phyloP scores from a whole-genome alignment of 2,329 filamentous ascomycete species.

The Polytolypa hystricis region DNA sequence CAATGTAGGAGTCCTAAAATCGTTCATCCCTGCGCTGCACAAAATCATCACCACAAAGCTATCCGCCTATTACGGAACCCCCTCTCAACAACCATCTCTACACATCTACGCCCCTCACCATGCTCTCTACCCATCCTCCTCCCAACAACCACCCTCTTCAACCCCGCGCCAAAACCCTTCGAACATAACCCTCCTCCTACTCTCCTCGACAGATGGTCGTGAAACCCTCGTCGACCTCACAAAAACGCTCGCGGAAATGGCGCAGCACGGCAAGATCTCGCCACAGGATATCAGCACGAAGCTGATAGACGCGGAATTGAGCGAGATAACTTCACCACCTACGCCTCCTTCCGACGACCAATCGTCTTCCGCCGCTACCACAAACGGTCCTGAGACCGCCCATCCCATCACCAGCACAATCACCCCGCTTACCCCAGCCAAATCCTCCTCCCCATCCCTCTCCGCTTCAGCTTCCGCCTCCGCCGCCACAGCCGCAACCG shows the following conservation, averaged over 20 bases:
- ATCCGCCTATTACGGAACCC: constrained; percentile 71
- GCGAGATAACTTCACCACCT: constrained; percentile 36
- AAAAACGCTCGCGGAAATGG: constrained; percentile 89
- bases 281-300: constrained; percentile 73
- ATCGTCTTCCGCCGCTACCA: background rate
- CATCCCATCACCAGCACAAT: background rate
- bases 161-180: constrained; percentile 17
- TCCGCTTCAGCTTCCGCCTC: constrained; percentile 19
- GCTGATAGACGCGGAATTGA: constrained; percentile 80
- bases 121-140: constrained; percentile 31
- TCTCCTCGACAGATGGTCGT: constrained; percentile 79
- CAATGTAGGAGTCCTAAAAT: constrained; percentile 67
- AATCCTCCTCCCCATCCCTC: constrained; percentile 3
- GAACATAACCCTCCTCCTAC: constrained; percentile 56
- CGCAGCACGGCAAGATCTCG: constrained; percentile 73
- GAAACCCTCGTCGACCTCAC: constrained; percentile 94
- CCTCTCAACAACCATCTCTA: constrained; percentile 54
- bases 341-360: constrained; percentile 5
- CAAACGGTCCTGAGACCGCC: background rate
- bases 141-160: constrained; percentile 11
- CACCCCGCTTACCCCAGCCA: background rate
- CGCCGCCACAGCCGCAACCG: constrained; percentile 5
- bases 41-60: constrained; percentile 68
- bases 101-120: constrained; percentile 62
- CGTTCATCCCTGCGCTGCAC: constrained; percentile 76